Conservation (phyloP, 2,329 filamentous ascomycete species). For the Xylariaceae sp. region DNA sequence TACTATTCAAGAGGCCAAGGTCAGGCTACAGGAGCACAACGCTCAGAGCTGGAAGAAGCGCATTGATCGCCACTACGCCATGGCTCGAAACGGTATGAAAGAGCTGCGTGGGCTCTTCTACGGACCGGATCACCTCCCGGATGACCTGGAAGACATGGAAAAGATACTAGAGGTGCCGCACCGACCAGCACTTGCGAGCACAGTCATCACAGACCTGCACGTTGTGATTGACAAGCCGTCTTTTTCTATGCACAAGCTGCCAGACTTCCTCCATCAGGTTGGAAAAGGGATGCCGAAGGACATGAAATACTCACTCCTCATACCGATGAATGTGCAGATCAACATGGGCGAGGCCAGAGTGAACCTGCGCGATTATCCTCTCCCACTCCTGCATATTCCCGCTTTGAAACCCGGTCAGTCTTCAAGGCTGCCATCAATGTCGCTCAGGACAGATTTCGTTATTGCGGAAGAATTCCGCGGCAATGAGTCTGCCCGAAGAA, state of each 20-base stretch:
- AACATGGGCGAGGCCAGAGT: slow-evolving; percentile 85
- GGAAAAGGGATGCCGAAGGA: slow-evolving; percentile 95
- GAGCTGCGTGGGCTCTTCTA: slow-evolving; percentile 75
- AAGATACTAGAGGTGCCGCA: slow-evolving; percentile 79
- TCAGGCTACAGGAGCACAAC: slow-evolving; percentile 71
- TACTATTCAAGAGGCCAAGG: slow-evolving; percentile 66
- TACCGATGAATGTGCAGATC: slow-evolving; percentile 84
- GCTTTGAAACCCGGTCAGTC: slow-evolving; percentile 73
- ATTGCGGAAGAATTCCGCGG: slow-evolving; percentile 90
- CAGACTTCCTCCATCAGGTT: slow-evolving; percentile 76
- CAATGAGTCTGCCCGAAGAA: slow-evolving; percentile 68
- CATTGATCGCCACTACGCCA: slow-evolving; percentile 68
- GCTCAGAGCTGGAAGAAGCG: slow-evolving; percentile 86
- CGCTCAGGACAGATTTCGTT: slow-evolving; percentile 84
- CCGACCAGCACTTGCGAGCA: slow-evolving; percentile 73
- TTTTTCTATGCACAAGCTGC: slow-evolving; percentile 74
- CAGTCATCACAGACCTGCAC: slow-evolving; percentile 76
- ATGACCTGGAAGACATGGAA: slow-evolving; percentile 76
- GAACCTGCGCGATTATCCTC: slow-evolving; percentile 85
- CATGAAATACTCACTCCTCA: slow-evolving; percentile 80
- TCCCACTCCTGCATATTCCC: slow-evolving; percentile 87
- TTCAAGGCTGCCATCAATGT: slow-evolving; percentile 70
- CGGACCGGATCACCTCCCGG: slow-evolving; percentile 71
- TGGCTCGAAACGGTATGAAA: slow-evolving; percentile 65
- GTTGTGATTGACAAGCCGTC: slow-evolving; percentile 86